Conservation (phyloP, 306 rosid species). For the Vigna reflexopilosa region DNA sequence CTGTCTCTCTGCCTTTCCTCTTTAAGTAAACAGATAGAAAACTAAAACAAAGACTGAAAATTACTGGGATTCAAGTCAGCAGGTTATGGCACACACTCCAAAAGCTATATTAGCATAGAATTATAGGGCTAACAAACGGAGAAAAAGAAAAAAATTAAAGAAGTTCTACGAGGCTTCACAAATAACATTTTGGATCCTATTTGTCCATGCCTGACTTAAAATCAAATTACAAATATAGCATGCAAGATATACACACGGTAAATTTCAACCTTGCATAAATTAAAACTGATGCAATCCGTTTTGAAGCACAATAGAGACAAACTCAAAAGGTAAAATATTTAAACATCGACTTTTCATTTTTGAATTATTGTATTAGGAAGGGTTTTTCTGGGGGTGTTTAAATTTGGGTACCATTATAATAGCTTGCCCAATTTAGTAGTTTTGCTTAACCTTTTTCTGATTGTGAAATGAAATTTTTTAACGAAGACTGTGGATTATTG, state of each 20-base stretch:
- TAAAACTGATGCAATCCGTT: not conserved
- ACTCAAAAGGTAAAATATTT: not conserved
- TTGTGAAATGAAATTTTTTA: conserved; percentile 7
- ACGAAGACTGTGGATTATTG: not conserved
- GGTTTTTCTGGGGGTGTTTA: conserved; percentile 16
- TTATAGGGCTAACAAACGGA: not conserved
- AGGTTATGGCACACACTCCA: not conserved
- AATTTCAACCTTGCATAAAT: not conserved
- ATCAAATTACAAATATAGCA: not conserved
- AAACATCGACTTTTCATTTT: not conserved
- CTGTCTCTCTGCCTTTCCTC: conserved; percentile 20
- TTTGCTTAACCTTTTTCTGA: conserved; percentile 19
- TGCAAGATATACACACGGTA: not conserved
- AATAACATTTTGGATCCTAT: conserved; percentile 8
- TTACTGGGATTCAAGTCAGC: not conserved
- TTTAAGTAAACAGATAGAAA: conserved; percentile 4
- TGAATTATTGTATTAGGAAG: conserved; percentile 20
- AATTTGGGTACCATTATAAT: conserved; percentile 3
- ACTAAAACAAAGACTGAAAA: not conserved
- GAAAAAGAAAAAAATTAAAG: not conserved
- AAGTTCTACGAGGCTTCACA: not conserved
- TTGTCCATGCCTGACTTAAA: not conserved
- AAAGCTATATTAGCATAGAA: conserved; percentile 3
- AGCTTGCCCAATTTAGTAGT: conserved; percentile 14
- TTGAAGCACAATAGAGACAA: not conserved